phyloP scores from a whole-genome alignment of 2,329 filamentous ascomycete species.

The Cordyceps militaris region DNA sequence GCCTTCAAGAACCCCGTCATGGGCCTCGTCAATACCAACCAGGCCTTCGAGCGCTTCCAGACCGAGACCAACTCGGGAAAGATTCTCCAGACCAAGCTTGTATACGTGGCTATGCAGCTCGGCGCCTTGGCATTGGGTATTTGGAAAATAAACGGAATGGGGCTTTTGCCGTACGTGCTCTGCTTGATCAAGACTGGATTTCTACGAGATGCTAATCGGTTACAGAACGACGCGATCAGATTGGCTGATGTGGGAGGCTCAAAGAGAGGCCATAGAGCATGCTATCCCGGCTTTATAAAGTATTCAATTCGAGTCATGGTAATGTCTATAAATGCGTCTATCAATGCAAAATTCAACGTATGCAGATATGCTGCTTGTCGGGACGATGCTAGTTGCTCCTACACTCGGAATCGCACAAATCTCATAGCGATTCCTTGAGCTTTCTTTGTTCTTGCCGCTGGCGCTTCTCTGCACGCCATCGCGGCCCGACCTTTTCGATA shows the following conservation, averaged over 20 bases:
- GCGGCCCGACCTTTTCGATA: slow-evolving; percentile 41
- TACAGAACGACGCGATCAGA: slow-evolving; percentile 85
- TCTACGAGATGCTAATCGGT: background rate
- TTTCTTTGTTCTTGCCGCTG: slow-evolving; percentile 25
- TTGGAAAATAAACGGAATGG: slow-evolving; percentile 98
- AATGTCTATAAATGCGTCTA: slow-evolving; percentile 4
- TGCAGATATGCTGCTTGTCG: background rate
- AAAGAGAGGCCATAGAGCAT: slow-evolving; percentile 60
- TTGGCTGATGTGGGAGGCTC: slow-evolving; percentile 92
- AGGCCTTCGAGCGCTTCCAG: slow-evolving; percentile 87
- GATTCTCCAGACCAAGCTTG: slow-evolving; percentile 75
- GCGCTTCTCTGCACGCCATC: slow-evolving; percentile 44
- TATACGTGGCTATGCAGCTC: slow-evolving; percentile 83
- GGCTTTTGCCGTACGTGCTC: slow-evolving; percentile 71
- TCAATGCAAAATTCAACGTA: background rate
- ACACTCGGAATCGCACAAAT: background rate
- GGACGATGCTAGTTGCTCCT: background rate
- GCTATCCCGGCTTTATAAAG: slow-evolving; percentile 54
- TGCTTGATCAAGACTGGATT: slow-evolving; percentile 14
- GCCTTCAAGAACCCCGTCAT: slow-evolving; percentile 94
- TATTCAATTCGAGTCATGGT: background rate
- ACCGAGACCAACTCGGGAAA: slow-evolving; percentile 67
- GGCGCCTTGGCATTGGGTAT: slow-evolving; percentile 77
- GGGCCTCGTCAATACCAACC: slow-evolving; percentile 74
- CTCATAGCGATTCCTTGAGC: background rate